These are phyloP conservation scores for Salvia sclarea DNA, from an alignment of 305 asterid genomes.

Conservation along the genomic window DNA sequence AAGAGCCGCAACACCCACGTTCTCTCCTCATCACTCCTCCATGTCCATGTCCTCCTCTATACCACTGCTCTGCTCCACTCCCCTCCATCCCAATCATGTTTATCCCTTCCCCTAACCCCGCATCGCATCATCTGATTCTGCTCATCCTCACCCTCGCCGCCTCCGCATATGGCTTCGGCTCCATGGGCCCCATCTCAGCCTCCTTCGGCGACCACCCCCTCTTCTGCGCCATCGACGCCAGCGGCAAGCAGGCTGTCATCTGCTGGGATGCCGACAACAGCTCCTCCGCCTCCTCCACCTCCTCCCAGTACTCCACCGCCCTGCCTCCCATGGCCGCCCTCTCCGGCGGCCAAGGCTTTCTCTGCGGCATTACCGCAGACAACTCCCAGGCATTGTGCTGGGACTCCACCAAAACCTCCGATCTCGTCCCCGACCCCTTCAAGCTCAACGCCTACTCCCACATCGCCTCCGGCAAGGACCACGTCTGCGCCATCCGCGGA, in stretches of 20 bases:
- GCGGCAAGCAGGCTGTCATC: conserved; percentile 83
- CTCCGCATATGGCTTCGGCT: conserved; percentile 69
- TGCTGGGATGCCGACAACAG: conserved; percentile 72
- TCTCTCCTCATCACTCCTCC: conserved; percentile 51
- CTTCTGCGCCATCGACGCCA: conserved; percentile 94
- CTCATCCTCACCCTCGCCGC: conserved; percentile 36
- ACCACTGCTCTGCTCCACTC: background rate
- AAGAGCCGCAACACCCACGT: conserved; percentile 50
- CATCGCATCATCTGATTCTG: conserved; percentile 18
- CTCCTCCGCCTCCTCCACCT: conserved; percentile 34
- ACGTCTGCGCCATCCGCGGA: conserved; percentile 85
- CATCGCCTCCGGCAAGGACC: conserved; percentile 76
- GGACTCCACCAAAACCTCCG: conserved; percentile 53
- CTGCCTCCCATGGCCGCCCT: conserved; percentile 76
- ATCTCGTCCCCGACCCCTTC: conserved; percentile 64
- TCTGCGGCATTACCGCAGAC: conserved; percentile 77
- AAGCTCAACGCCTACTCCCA: conserved; percentile 58
- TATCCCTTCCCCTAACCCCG: conserved; percentile 11
- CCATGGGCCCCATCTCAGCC: conserved; percentile 88
- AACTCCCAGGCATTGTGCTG: conserved; percentile 78
- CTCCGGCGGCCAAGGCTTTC: conserved; percentile 77
- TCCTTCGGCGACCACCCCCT: conserved; percentile 64
- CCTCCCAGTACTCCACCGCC: conserved; percentile 41
- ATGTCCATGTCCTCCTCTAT: conserved; percentile 38
- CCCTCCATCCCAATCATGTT: conserved; percentile 32